Evolutionary conservation across 2,329 filamentous ascomycete species (phyloP).

Genomic region (Ascochyta clinopodiicola): DNA sequence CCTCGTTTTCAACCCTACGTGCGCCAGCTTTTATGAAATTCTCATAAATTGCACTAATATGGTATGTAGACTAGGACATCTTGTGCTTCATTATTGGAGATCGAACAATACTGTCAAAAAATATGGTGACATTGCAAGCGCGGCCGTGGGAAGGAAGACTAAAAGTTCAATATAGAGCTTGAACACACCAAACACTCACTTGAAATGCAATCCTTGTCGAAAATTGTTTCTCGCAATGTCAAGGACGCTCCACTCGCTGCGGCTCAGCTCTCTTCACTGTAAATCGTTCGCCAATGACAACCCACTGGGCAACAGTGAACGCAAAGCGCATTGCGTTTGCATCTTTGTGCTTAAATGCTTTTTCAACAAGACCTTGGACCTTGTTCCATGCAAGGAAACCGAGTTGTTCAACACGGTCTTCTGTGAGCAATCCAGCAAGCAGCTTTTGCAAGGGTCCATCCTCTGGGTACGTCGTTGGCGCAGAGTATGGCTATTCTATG

Average conservation of each 20-base stretch:
- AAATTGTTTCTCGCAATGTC: not conserved
- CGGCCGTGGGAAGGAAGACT: too few relatives aligned
- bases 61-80: too few relatives aligned
- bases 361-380: conserved; percentile 23
- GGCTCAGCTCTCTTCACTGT: conserved; percentile 42
- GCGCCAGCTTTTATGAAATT: too few relatives aligned
- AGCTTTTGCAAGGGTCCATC: conserved; percentile 54
- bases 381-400: conserved; percentile 47
- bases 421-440: conserved; percentile 31
- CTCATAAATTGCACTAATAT: too few relatives aligned
- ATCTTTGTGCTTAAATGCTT: conserved; percentile 33
- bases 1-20: too few relatives aligned
- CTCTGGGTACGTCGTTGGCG: conserved; percentile 51
- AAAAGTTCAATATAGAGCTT: too few relatives aligned
- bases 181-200: too few relatives aligned
- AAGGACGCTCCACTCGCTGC: not conserved
- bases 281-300: conserved; percentile 55
- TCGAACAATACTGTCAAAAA: too few relatives aligned
- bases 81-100: too few relatives aligned
- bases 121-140: too few relatives aligned
- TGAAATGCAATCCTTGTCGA: not conserved
- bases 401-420: conserved; percentile 31
- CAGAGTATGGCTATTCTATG: conserved; percentile 48
- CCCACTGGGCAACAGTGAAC: conserved; percentile 52
- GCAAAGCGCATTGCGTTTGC: conserved; percentile 46